Conservation (phyloP, 2,329 filamentous ascomycete species). For the Botrytis fragariae region DNA sequence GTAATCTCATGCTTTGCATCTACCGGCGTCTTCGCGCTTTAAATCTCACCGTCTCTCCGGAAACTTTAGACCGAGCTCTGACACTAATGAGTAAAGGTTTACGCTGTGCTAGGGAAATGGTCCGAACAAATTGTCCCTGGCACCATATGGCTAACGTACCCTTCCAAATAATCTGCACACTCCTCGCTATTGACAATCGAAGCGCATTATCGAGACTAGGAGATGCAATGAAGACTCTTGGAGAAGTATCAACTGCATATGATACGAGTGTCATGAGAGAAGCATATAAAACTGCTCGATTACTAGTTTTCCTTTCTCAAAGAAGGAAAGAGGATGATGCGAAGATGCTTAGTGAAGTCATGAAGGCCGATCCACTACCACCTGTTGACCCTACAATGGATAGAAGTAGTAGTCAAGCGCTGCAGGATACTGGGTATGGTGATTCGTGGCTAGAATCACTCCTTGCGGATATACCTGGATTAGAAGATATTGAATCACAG, state of each 20-base stretch:
- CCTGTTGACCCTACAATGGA: not conserved
- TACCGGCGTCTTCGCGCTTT: conserved; percentile 11
- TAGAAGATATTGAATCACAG: conserved; percentile 8
- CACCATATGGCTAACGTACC: conserved; percentile 24
- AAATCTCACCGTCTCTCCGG: not conserved
- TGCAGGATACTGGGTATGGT: not conserved
- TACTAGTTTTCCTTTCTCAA: conserved; percentile 14
- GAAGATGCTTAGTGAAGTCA: not conserved
- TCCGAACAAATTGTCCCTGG: conserved; percentile 13
- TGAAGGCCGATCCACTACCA: not conserved
- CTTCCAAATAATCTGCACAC: conserved; percentile 23
- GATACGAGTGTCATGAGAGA: conserved; percentile 15
- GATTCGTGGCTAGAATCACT: conserved; percentile 15
- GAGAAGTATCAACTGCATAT: conserved; percentile 12
- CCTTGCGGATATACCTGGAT: conserved; percentile 7
- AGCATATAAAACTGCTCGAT: conserved; percentile 18
- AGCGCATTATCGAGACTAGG: conserved; percentile 11
- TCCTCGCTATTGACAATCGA: conserved; percentile 23
- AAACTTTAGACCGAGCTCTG: not conserved
- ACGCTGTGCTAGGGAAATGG: conserved; percentile 8
- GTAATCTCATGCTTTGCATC: conserved; percentile 18
- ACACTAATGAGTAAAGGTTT: not conserved
- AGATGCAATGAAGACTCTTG: conserved; percentile 21
- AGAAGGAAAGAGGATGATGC: conserved; percentile 14
- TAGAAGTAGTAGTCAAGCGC: not conserved